phyloP scores from a whole-genome alignment of 495 filamentous ascomycete species.

The Talaromyces nanjingensis region DNA sequence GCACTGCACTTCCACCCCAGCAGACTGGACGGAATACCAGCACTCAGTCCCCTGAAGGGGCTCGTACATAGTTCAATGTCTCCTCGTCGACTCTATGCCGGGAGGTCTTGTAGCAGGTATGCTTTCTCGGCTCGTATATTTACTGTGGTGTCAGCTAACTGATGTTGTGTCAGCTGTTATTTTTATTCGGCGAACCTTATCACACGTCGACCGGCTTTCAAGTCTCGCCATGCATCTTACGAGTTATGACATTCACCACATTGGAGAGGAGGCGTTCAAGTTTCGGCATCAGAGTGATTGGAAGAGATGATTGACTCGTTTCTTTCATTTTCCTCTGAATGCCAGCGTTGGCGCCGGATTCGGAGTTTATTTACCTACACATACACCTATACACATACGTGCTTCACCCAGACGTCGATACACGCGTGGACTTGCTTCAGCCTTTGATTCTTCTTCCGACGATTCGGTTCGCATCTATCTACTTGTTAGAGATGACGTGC shows the following conservation, averaged over 20 bases:
- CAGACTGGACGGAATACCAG: neutral
- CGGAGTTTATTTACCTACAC: slow-evolving; percentile 2
- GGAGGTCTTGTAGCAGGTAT: neutral
- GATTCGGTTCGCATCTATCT: neutral
- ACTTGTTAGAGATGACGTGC: neutral
- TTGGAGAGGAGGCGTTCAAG: neutral
- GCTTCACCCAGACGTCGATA: neutral
- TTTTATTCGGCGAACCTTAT: too few relatives aligned
- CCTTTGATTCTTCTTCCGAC: neutral
- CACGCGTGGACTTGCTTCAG: neutral
- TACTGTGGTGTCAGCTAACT: too few relatives aligned
- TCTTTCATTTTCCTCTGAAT: neutral
- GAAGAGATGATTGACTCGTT: neutral
- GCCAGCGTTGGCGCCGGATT: slow-evolving; percentile 7
- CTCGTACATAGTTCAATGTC: neutral
- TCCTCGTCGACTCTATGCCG: neutral
- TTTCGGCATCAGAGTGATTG: neutral
- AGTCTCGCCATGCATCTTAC: neutral
- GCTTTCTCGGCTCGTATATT: neutral
- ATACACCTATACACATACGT: neutral
- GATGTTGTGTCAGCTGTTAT: too few relatives aligned
- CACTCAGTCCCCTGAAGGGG: neutral
- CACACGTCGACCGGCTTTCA: neutral
- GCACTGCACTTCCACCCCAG: neutral
- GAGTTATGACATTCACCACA: neutral